Evolutionary conservation across 108 stramenopile genomes (phyloP).

Genomic region (Pelagomonas calceolata): DNA sequence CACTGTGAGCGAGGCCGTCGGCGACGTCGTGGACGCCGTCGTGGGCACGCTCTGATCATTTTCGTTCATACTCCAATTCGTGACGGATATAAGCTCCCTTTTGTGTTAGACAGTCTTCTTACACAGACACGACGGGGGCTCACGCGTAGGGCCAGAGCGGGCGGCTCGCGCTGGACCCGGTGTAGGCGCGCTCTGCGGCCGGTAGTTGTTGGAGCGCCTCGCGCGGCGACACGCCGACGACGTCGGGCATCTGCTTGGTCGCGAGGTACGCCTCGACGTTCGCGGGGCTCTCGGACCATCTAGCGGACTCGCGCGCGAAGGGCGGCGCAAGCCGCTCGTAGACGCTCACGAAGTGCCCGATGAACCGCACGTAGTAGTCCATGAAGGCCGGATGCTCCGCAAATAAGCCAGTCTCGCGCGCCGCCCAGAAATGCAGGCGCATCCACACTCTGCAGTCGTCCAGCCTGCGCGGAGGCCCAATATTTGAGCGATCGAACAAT

Average conservation of each 20-base stretch:
- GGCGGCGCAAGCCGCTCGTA: conserved; percentile 44
- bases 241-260: background rate
- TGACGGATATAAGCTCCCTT: no score
- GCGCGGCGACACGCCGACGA: background rate
- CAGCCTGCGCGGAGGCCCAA: no score
- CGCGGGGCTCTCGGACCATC: conserved; percentile 44
- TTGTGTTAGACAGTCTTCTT: no score
- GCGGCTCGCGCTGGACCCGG: background rate
- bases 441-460: conserved; percentile 61
- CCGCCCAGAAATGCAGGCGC: conserved; percentile 58
- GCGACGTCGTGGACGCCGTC: no score
- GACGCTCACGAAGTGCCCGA: conserved; percentile 55
- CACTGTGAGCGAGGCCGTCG: no score
- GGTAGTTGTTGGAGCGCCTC: background rate
- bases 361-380: conserved; percentile 58
- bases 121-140: no score
- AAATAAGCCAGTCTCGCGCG: conserved; percentile 41
- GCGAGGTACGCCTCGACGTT: conserved; percentile 23
- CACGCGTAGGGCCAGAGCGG: background rate
- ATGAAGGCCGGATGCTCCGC: conserved; percentile 41
- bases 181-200: background rate
- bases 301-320: conserved; percentile 49
- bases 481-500: no score
- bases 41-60: no score
- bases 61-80: no score